Evolutionary conservation across 2,329 filamentous ascomycete species (phyloP).

Genomic region (Coniochaeta sp.): DNA sequence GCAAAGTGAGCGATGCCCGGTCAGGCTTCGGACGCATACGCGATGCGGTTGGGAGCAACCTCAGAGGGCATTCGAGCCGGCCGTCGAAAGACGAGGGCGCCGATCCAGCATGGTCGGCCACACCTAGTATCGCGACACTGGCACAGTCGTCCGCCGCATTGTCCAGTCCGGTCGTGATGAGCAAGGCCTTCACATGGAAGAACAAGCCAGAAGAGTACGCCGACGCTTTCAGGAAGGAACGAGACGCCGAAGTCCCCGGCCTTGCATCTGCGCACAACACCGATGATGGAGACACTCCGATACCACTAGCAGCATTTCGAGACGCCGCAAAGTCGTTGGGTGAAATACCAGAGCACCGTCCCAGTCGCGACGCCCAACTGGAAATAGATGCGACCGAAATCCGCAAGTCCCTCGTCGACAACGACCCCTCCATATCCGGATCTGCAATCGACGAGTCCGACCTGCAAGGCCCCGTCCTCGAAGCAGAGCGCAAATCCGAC

Average conservation of each 20-base stretch:
- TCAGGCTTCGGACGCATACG: constrained; percentile 81
- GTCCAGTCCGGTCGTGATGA: constrained; percentile 33
- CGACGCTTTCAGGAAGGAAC: constrained; percentile 29
- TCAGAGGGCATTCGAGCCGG: constrained; percentile 45
- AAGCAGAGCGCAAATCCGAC: constrained; percentile 37
- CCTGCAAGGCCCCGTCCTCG: constrained; percentile 45
- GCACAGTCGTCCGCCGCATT: constrained; percentile 26
- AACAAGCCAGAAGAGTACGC: constrained; percentile 56
- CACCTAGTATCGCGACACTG: constrained; percentile 26
- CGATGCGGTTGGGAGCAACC: constrained; percentile 64
- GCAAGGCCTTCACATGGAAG: constrained; percentile 56
- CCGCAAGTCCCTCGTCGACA: constrained; percentile 32
- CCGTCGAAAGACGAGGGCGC: constrained; percentile 51
- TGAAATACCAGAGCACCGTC: constrained; percentile 7
- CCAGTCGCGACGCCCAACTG: constrained; percentile 4
- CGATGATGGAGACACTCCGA: constrained; percentile 5
- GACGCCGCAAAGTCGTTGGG: background rate
- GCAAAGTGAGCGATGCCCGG: constrained; percentile 71
- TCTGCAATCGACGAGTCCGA: constrained; percentile 55
- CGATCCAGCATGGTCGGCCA: constrained; percentile 24
- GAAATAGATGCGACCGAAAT: constrained; percentile 29
- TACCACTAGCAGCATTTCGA: background rate
- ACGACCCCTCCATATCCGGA: constrained; percentile 48
- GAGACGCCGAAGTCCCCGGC: constrained; percentile 16
- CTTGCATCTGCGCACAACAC: constrained; percentile 6